phyloP scores from a whole-genome alignment of 2,329 filamentous ascomycete species.

The Tricladium varicosporioides region DNA sequence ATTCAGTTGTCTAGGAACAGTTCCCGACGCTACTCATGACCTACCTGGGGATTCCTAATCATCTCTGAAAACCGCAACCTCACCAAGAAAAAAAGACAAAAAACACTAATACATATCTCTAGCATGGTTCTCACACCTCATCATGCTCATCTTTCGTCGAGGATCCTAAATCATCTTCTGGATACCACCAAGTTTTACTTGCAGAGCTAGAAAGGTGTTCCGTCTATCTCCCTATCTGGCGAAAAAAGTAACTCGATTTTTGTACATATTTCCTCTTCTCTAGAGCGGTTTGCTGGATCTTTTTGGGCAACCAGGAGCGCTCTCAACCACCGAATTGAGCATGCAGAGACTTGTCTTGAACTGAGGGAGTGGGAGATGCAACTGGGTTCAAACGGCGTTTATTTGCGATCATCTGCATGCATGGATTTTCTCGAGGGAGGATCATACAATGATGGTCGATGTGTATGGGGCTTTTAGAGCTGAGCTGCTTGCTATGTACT shows the following conservation, averaged over 20 bases:
- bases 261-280: constrained; percentile 11
- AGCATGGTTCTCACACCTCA: not conserved
- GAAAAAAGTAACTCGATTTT: constrained; percentile 1
- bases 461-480: not conserved
- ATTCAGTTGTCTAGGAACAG: constrained; percentile 30
- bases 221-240: not conserved
- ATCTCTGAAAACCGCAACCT: not conserved
- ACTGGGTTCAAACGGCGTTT: not conserved
- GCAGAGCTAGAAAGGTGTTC: not conserved
- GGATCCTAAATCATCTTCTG: constrained; percentile 4
- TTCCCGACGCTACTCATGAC: not conserved
- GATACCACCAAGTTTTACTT: constrained; percentile 5
- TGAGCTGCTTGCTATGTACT: not conserved
- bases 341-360: not conserved
- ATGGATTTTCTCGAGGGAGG: not conserved
- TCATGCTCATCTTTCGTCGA: constrained; percentile 2
- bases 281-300: constrained; percentile 9
- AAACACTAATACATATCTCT: not conserved
- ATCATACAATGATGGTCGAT: not conserved
- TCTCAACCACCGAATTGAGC: constrained; percentile 1
- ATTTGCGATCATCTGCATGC: not conserved
- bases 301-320: not conserved
- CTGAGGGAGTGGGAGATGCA: not conserved
- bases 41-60: not conserved
- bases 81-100: not conserved